Percentiles rank a stretch among this genome's conserved stretches.
phyloP scores from a whole-genome alignment of 1,139 yeast genomes.

The Candida pseudoviswanathii region DNA sequence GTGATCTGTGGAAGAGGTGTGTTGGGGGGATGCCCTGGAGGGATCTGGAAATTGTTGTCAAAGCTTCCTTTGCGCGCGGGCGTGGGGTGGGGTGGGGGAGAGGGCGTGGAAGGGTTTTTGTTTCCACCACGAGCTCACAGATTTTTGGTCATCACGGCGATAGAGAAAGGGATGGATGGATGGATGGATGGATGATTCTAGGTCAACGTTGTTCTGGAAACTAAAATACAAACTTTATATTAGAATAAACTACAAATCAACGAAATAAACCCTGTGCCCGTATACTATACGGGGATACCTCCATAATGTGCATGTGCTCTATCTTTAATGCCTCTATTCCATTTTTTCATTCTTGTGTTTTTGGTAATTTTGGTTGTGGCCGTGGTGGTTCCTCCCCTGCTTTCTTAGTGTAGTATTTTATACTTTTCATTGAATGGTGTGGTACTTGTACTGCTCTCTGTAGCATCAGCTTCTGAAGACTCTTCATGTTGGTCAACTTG shows the following conservation, averaged over 20 bases:
- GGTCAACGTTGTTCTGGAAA: too few relatives aligned
- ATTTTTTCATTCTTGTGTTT: background rate
- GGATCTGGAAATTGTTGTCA: too few relatives aligned
- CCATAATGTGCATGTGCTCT: background rate
- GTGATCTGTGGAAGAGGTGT: background rate
- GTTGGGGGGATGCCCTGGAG: too few relatives aligned
- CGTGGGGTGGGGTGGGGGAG: too few relatives aligned
- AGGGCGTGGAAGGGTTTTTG: too few relatives aligned
- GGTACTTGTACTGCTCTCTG: background rate
- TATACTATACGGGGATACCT: background rate
- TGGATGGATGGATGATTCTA: too few relatives aligned
- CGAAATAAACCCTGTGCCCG: background rate
- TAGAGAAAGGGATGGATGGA: too few relatives aligned
- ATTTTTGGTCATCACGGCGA: too few relatives aligned
- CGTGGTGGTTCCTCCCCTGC: background rate
- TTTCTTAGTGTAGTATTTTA: background rate
- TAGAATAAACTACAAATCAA: background rate
- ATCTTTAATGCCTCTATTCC: background rate
- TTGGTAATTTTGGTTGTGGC: background rate
- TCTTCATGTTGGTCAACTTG: background rate
- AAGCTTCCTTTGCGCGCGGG: too few relatives aligned
- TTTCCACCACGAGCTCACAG: too few relatives aligned
- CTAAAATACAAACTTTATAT: background rate
- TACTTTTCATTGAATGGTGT: constrained; percentile 1
- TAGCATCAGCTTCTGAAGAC: constrained; percentile 1